Base-by-base conservation (phyloP, 2,329 filamentous ascomycete species). In the Epichloe glyceriae region DNA sequence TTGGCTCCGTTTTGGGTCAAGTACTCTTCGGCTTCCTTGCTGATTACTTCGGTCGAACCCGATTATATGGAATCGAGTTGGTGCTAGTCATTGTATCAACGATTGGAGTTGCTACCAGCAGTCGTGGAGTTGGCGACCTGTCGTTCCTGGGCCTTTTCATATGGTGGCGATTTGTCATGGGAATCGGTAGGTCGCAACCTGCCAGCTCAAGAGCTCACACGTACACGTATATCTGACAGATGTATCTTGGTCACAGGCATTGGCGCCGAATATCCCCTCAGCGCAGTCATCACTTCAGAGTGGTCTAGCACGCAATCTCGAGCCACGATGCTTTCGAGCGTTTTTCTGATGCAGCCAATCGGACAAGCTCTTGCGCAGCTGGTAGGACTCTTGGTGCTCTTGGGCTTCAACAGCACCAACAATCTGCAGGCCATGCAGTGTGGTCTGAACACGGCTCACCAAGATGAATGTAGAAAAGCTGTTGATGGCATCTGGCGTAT, bases 311-410 rank as follows among this genome's bases (percentile, higher is more conserved):
- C 79, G 0, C 76, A 74, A 46, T 80, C 80, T n/a, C 70, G 82
- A 46, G 77, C 76, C n/a, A 78, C 73, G 19, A 85, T 85, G 82
- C 69, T 86, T 55, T 78, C 82, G 5, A 75, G 74, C 3, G 80
- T 86, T 34, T 85, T 86, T 61, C 72, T 83, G 57, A 84, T 83
- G 76, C 82, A 86, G 56, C 80, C 82, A 1, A 67, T 85, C 8
- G 82, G 82, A 5, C 82, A 85, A 59, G 75, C 83, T 2, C 69
- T 82, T 2, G 81, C 81, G 14, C 81, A 83, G 54, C 63, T 83
- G 5, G 77, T 84, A 11, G 78, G 78, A 4, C 64, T 83, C 4
- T 73, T 68, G 64, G 73, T 76, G 10, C 60, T 76, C 11, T 64
- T 76, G 3, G 72, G 73, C 17, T 69, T 72, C 17, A 64, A 74